A percentile compares a stretch with the other conserved stretches of the same genome.
phyloP scores from a whole-genome alignment of 371 early-diverging fungal species.

The Dipsacomyces acuminosporus region DNA sequence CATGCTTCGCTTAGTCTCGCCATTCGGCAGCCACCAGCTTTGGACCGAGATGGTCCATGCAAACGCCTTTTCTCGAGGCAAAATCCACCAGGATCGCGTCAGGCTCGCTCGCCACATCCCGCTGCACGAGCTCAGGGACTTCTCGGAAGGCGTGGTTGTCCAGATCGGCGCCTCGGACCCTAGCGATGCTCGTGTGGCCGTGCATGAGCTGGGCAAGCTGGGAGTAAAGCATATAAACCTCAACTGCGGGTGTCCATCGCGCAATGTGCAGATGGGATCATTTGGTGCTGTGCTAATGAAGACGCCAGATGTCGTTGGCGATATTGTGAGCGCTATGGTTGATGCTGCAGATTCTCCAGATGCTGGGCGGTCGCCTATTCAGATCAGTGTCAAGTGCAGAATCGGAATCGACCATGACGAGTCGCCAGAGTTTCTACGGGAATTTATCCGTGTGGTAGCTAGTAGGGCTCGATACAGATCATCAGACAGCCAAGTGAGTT shows the following conservation, averaged over 20 bases:
- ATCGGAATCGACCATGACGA: conserved; percentile 71
- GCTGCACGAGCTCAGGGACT: conserved; percentile 30
- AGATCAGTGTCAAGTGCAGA: conserved; percentile 72
- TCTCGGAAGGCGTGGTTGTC: conserved; percentile 33
- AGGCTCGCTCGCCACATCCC: conserved; percentile 31
- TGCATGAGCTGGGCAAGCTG: conserved; percentile 18
- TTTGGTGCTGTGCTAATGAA: conserved; percentile 80
- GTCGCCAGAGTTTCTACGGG: conserved; percentile 56
- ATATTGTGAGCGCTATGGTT: conserved; percentile 58
- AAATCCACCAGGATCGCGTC: conserved; percentile 10
- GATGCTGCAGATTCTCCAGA: conserved; percentile 35
- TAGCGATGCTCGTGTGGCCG: conserved; percentile 33
- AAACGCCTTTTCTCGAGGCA: conserved; percentile 54
- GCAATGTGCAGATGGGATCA: conserved; percentile 56
- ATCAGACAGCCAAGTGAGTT: conserved; percentile 47
- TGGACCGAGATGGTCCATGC: conserved; percentile 77
- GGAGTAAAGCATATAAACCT: conserved; percentile 61
- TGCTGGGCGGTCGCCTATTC: conserved; percentile 22
- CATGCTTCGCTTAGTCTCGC: conserved; percentile 62
- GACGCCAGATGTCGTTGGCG: conserved; percentile 54
- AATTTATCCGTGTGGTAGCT: conserved; percentile 43
- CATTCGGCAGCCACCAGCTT: conserved; percentile 54
- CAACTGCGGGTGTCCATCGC: conserved; percentile 75
- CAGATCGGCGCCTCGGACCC: conserved; percentile 44
- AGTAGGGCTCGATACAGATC: neutral